phyloP scores from a whole-genome alignment of 2,329 filamentous ascomycete species.

The Fusarium sp. region DNA sequence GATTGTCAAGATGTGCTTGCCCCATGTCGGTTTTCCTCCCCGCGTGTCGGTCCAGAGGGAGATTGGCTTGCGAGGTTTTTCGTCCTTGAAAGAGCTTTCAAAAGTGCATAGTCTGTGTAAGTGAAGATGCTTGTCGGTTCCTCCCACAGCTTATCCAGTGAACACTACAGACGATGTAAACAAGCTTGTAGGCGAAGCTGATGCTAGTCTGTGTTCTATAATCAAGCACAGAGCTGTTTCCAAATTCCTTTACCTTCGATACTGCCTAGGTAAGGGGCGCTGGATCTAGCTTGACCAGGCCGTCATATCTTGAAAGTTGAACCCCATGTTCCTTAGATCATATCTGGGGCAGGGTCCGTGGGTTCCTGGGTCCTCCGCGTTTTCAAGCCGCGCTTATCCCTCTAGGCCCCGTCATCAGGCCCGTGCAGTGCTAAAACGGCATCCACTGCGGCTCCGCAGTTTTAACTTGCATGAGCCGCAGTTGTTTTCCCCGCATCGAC shows the following conservation, averaged over 20 bases:
- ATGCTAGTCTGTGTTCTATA: not conserved
- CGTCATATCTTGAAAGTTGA: slow-evolving; percentile 15
- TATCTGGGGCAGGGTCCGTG: slow-evolving; percentile 36
- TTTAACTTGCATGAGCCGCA: slow-evolving; percentile 46
- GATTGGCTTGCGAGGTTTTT: slow-evolving; percentile 5
- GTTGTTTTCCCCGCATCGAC: slow-evolving; percentile 43
- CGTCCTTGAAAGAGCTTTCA: not conserved
- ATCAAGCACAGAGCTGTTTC: not conserved
- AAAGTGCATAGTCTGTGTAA: slow-evolving; percentile 1
- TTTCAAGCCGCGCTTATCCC: slow-evolving; percentile 36
- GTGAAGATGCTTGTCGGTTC: slow-evolving; percentile 26
- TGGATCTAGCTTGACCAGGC: slow-evolving; percentile 16
- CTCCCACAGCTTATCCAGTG: slow-evolving; percentile 13
- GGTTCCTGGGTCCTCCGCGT: slow-evolving; percentile 39
- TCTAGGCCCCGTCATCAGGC: slow-evolving; percentile 25
- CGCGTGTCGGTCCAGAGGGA: slow-evolving; percentile 25
- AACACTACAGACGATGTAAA: slow-evolving; percentile 5
- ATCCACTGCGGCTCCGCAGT: slow-evolving; percentile 45
- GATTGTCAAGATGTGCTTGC: slow-evolving; percentile 15
- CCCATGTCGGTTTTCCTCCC: slow-evolving; percentile 11
- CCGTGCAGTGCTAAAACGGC: slow-evolving; percentile 27
- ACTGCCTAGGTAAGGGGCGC: slow-evolving; percentile 1
- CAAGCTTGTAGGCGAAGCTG: slow-evolving; percentile 1
- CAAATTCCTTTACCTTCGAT: not conserved
- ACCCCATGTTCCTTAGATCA: slow-evolving; percentile 12